A percentile compares a stretch with the other conserved stretches of the same genome.
Evolutionary conservation across 257 asterid genomes (phyloP).

Genomic region (Marsdenia floribunda): DNA sequence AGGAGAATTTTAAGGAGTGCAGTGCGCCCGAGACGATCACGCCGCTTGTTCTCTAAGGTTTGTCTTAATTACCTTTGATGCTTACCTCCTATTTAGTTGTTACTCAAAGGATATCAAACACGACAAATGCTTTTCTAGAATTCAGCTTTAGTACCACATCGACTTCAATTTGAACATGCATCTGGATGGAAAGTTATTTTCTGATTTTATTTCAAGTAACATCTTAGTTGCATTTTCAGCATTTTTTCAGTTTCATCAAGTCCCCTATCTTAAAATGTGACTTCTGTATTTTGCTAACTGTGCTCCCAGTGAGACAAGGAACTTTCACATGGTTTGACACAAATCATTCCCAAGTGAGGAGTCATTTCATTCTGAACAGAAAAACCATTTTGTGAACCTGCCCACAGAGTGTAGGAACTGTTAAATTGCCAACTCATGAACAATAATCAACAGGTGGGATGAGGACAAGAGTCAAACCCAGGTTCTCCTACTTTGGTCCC

Average conservation of each 20-base stretch:
- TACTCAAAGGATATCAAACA: background rate
- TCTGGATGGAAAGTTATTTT: background rate
- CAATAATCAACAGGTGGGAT: too few relatives aligned
- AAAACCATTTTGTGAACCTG: background rate
- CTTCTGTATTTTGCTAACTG: background rate
- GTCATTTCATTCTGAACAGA: background rate
- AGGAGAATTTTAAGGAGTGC: constrained; percentile 28
- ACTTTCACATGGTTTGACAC: background rate
- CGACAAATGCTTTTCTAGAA: background rate
- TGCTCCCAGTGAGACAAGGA: background rate
- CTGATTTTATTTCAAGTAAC: background rate
- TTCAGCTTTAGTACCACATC: background rate
- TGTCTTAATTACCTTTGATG: background rate
- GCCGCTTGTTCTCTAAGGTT: constrained; percentile 1
- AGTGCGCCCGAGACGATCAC: constrained; percentile 4
- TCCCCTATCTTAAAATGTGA: background rate
- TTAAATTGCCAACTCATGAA: too few relatives aligned
- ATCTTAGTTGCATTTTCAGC: background rate
- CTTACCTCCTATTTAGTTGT: background rate
- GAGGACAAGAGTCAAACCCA: too few relatives aligned
- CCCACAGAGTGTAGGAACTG: background rate
- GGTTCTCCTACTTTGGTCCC: too few relatives aligned
- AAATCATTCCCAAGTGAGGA: background rate
- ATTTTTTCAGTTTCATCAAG: background rate
- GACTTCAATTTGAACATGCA: background rate